Evolutionary conservation across 495 filamentous ascomycete genomes (phyloP).

Genomic region (Xylaria cubensis): DNA sequence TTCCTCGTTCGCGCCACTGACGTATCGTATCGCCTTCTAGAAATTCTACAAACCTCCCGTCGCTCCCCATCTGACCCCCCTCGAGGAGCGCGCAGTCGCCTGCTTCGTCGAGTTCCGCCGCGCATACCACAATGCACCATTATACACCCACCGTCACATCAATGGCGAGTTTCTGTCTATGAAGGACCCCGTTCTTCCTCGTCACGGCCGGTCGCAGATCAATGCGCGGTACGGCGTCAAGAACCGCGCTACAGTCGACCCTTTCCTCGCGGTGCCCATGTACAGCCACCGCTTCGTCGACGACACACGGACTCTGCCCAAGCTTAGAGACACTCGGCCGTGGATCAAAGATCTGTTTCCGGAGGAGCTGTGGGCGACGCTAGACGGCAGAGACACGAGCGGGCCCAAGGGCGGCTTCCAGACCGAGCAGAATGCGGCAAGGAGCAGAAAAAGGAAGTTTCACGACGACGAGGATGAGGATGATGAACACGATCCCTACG

Average conservation of each 20-base stretch:
- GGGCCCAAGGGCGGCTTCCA: slow-evolving; percentile 33
- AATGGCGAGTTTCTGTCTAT: slow-evolving; percentile 22
- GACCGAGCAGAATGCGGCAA: slow-evolving; percentile 28
- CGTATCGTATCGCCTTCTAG: slow-evolving; percentile 32
- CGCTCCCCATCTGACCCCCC: slow-evolving; percentile 44
- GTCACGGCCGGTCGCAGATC: slow-evolving; percentile 57
- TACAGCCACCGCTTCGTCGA: slow-evolving; percentile 57
- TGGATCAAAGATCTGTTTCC: slow-evolving; percentile 60
- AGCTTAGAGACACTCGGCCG: slow-evolving; percentile 45
- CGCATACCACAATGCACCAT: slow-evolving; percentile 54
- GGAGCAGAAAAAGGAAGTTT: slow-evolving; percentile 26
- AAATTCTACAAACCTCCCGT: slow-evolving; percentile 50
- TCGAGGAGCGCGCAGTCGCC: slow-evolving; percentile 52
- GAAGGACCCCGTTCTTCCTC: slow-evolving; percentile 34
- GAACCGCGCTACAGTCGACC: slow-evolving; percentile 56
- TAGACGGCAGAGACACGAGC: slow-evolving; percentile 52
- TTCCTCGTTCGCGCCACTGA: neutral
- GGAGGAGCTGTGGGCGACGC: slow-evolving; percentile 56
- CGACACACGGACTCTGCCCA: slow-evolving; percentile 53
- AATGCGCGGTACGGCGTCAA: slow-evolving; percentile 56
- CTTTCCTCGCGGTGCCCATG: slow-evolving; percentile 57
- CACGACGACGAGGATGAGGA: slow-evolving; percentile 32
- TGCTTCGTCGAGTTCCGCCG: slow-evolving; percentile 56
- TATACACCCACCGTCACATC: slow-evolving; percentile 54
- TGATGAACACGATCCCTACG: slow-evolving; percentile 30